Percentiles rank a stretch among this genome's conserved stretches.
Evolutionary conservation across 164 flowering plant genomes (phyloP).

Genomic region (Kingdonia uniflora): DNA sequence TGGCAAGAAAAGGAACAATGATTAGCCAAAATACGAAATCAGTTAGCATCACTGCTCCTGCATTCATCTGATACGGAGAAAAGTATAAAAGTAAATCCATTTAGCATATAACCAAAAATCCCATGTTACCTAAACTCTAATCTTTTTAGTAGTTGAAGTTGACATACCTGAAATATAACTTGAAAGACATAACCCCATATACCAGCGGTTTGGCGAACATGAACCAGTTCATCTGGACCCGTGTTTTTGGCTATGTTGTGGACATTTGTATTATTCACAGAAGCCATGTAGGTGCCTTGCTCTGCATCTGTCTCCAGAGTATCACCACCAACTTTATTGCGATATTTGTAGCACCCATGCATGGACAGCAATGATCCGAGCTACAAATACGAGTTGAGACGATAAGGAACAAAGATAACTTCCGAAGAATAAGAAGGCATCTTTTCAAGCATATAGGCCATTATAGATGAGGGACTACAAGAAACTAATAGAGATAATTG

Average conservation of each 20-base stretch:
- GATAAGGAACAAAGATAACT: background rate
- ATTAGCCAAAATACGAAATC: conserved; percentile 91
- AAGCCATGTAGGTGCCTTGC: conserved; percentile 23
- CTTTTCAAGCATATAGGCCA: too few relatives aligned
- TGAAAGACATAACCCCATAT: conserved; percentile 64
- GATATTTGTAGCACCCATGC: conserved; percentile 54
- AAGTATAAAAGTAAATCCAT: too few relatives aligned
- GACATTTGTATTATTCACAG: conserved; percentile 17
- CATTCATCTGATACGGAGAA: conserved; percentile 52
- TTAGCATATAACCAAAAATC: background rate
- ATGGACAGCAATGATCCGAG: conserved; percentile 70
- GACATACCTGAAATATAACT: conserved; percentile 72
- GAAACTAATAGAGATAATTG: too few relatives aligned
- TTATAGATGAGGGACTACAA: too few relatives aligned
- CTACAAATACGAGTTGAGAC: too few relatives aligned
- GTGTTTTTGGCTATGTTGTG: conserved; percentile 15
- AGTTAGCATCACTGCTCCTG: conserved; percentile 96
- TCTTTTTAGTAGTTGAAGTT: background rate
- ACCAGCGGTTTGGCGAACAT: conserved; percentile 40
- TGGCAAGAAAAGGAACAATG: conserved; percentile 72
- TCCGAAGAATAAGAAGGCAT: background rate
- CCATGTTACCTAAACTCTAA: background rate
- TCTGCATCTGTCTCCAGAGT: conserved; percentile 37
- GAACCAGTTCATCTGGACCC: conserved; percentile 10
- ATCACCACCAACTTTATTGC: conserved; percentile 38